Base-by-base conservation (phyloP, 2,329 filamentous ascomycete species). In the Decorospora gaudefroyi region DNA sequence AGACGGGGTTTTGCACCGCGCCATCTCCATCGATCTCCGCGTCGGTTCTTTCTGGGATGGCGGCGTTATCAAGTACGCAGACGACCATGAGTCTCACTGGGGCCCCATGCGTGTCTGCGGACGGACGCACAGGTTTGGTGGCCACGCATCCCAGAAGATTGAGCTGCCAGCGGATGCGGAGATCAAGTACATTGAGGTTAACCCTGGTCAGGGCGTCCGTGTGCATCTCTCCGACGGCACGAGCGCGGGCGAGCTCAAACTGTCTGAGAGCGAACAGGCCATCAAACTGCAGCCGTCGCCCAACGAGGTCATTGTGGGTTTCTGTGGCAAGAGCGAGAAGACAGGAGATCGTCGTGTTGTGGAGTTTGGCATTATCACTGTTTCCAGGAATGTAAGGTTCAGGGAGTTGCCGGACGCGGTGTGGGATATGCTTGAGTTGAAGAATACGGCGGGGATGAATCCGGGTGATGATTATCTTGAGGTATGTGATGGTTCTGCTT, bases 301-400 rank as follows among this genome's bases (percentile, higher is more conserved):
- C 0, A 61, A 67, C 17, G 70, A 78, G 36, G 64, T 64, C 9
- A 72, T 78, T 30, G 64, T 79, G 6, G 76, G 76, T 0, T 78
- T 78, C 49, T 77, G 64, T 44, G 76, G 76, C 2, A 59, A 53
- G 34, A 76, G 70, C 42, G 52, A 56, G 2, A 23, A 38, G 16
- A 19, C 22, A 6, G 22, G 23, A 17, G 25, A 66, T 50, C 39
- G 28, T 33, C 51, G 51, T 4, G 44, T 60, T 1, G 29, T 55
- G 26, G 71, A 77, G 49, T 78, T 78, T 59, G 76, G 76, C 4
- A 77, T 78, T 35, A 66, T 79, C 13, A 78, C 72, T 1, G 73
- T 69, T 4, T 72, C 73, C 0, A 70, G 60, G 40, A 62, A 60
- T 23, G 57, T 72, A 10, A 67, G 70, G 5, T 46, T 78, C 22